phyloP scores from a whole-genome alignment of 2,329 filamentous ascomycete genomes.

The Pyricularia grisea region DNA sequence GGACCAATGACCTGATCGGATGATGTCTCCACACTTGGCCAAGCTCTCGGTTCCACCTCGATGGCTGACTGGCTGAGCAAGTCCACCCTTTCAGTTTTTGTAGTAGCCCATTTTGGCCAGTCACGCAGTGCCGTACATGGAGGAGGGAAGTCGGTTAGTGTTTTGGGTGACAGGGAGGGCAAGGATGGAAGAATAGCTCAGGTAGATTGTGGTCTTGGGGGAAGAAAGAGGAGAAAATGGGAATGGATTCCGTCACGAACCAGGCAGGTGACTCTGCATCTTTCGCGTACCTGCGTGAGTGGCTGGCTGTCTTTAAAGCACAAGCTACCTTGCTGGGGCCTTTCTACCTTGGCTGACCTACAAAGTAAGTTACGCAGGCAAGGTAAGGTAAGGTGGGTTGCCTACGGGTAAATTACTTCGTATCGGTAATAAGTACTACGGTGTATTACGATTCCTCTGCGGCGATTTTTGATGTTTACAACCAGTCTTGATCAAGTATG shows the following conservation, averaged over 20 bases:
- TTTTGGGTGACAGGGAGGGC: not conserved
- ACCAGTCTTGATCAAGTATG: not conserved
- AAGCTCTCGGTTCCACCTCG: not conserved
- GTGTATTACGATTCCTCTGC: too few species aligned
- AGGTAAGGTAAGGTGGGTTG: not conserved
- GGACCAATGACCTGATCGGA: not conserved
- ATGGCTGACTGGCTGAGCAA: not conserved
- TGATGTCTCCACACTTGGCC: not conserved
- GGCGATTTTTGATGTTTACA: not conserved
- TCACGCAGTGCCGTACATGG: not conserved
- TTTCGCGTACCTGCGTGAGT: conserved; percentile 2
- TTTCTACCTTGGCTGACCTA: not conserved
- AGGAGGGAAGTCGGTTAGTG: not conserved
- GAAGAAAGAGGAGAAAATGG: not conserved
- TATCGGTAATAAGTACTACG: too few species aligned
- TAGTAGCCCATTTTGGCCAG: not conserved
- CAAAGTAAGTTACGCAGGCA: not conserved
- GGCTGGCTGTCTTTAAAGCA: not conserved
- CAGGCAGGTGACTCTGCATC: conserved; percentile 1
- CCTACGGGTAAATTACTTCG: too few species aligned
- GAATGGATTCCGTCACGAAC: not conserved
- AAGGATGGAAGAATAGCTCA: not conserved
- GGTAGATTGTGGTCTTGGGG: not conserved
- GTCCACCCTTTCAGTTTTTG: not conserved
- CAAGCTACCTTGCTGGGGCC: not conserved